Evolutionary conservation across 2,329 filamentous ascomycete genomes (phyloP).

Genomic region (Ophiostoma populinum): DNA sequence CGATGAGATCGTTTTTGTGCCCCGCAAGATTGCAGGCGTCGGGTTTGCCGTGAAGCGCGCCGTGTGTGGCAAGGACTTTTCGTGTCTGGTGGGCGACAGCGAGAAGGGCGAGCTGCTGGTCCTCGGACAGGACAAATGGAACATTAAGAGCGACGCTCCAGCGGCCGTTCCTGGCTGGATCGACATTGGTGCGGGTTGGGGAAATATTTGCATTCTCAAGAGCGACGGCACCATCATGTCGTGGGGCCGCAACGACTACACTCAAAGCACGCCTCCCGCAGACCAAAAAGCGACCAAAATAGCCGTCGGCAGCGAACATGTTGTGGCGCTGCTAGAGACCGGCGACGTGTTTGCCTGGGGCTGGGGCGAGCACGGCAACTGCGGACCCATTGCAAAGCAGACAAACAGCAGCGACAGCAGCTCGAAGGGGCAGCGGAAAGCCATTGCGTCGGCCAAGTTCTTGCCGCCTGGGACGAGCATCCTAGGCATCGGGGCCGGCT

Average conservation of each 20-base stretch:
- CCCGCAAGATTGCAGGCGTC: slow-evolving; percentile 40
- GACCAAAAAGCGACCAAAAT: slow-evolving; percentile 38
- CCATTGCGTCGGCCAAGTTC: slow-evolving; percentile 41
- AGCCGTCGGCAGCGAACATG: slow-evolving; percentile 82
- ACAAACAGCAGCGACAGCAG: slow-evolving; percentile 48
- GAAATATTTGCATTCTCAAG: slow-evolving; percentile 55
- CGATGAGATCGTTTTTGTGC: slow-evolving; percentile 34
- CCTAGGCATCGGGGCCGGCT: slow-evolving; percentile 58
- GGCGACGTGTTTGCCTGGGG: slow-evolving; percentile 71
- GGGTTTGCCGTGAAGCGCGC: slow-evolving; percentile 48
- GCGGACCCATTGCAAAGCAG: slow-evolving; percentile 36
- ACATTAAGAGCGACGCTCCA: slow-evolving; percentile 41
- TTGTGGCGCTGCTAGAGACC: slow-evolving; percentile 48
- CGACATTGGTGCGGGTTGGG: slow-evolving; percentile 65
- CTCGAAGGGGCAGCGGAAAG: slow-evolving; percentile 52
- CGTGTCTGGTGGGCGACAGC: slow-evolving; percentile 45
- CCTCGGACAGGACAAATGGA: slow-evolving; percentile 62
- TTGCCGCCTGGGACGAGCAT: slow-evolving; percentile 35
- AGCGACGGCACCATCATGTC: slow-evolving; percentile 41
- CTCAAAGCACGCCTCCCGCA: slow-evolving; percentile 55
- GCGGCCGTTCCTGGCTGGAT: slow-evolving; percentile 37
- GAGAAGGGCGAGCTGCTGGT: slow-evolving; percentile 43
- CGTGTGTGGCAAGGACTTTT: slow-evolving; percentile 74
- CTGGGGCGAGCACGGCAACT: slow-evolving; percentile 97
- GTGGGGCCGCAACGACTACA: slow-evolving; percentile 78